phyloP scores from a whole-genome alignment of 2,329 filamentous ascomycete genomes.

The Colletotrichum sp. region DNA sequence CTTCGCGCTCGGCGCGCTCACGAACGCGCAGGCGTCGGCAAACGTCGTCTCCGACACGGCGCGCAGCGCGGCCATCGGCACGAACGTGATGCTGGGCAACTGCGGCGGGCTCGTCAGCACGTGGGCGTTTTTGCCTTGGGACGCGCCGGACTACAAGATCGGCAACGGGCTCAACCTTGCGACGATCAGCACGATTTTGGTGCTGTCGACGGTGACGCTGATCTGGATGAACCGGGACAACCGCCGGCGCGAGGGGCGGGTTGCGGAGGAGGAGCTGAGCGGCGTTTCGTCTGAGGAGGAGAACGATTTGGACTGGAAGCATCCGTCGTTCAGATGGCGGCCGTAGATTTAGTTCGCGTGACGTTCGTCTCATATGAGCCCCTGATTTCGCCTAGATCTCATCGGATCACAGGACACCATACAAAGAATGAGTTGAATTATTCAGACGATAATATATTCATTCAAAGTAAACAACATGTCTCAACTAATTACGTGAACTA shows the following conservation, averaged over 20 bases:
- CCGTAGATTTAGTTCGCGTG: conserved; percentile 18
- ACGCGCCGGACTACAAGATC: conserved; percentile 70
- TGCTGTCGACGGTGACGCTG: conserved; percentile 53
- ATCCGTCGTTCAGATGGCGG: conserved; percentile 68
- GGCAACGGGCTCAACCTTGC: conserved; percentile 76
- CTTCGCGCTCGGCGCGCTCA: conserved; percentile 65
- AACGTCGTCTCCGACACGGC: conserved; percentile 72
- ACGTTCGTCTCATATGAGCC: background rate
- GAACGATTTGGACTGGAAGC: conserved; percentile 69
- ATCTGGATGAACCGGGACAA: conserved; percentile 71
- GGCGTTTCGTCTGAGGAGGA: conserved; percentile 58
- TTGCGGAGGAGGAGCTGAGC: conserved; percentile 49
- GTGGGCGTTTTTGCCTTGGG: conserved; percentile 68
- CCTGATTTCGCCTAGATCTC: background rate
- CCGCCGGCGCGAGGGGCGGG: conserved; percentile 27
- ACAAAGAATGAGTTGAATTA: background rate
- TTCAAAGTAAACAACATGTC: background rate
- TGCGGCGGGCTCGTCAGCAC: conserved; percentile 43
- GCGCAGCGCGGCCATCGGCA: conserved; percentile 65
- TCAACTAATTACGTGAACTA: background rate
- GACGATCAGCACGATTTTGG: conserved; percentile 59
- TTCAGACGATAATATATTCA: background rate
- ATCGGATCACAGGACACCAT: background rate
- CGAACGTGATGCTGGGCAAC: conserved; percentile 69
- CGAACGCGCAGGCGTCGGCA: conserved; percentile 66